Evolutionary conservation across 1,284 basidiomycete genomes (phyloP).

Genomic region (Papiliotrema nemorosa): DNA sequence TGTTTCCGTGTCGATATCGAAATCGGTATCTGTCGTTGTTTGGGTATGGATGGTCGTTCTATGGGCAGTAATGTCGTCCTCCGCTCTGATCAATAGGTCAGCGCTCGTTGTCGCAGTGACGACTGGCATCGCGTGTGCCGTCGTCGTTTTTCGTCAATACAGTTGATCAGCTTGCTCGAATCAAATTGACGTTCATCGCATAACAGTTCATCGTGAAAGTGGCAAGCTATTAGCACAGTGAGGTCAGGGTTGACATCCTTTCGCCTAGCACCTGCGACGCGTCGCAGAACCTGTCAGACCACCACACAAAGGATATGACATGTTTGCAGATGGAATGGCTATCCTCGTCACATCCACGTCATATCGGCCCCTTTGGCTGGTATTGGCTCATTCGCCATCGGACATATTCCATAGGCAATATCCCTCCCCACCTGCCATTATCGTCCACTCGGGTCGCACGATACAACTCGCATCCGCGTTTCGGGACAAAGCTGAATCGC

Average conservation of each 20-base stretch:
- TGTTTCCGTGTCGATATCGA: neutral
- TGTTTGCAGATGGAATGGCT: no score
- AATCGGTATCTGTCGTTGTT: neutral
- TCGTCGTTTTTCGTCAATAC: no score
- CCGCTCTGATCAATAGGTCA: neutral
- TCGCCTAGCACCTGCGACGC: no score
- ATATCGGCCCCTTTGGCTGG: neutral
- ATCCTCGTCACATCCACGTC: neutral
- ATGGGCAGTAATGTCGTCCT: neutral
- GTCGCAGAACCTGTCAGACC: no score
- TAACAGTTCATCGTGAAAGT: no score
- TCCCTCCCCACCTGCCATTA: constrained; percentile 40
- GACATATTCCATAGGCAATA: constrained; percentile 39
- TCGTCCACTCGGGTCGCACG: constrained; percentile 8
- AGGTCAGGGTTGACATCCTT: no score
- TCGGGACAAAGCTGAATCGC: constrained; percentile 40
- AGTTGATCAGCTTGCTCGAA: no score
- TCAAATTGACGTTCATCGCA: no score
- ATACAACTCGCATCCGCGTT: constrained; percentile 37
- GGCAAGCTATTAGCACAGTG: no score
- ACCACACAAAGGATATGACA: neutral
- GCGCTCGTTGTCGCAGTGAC: neutral
- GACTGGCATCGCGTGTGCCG: neutral
- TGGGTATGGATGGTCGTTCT: neutral
- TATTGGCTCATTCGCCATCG: constrained; percentile 30